Evolutionary conservation across 2,329 filamentous ascomycete species (phyloP).

Genomic region (Calonectria pseudoturangicola): DNA sequence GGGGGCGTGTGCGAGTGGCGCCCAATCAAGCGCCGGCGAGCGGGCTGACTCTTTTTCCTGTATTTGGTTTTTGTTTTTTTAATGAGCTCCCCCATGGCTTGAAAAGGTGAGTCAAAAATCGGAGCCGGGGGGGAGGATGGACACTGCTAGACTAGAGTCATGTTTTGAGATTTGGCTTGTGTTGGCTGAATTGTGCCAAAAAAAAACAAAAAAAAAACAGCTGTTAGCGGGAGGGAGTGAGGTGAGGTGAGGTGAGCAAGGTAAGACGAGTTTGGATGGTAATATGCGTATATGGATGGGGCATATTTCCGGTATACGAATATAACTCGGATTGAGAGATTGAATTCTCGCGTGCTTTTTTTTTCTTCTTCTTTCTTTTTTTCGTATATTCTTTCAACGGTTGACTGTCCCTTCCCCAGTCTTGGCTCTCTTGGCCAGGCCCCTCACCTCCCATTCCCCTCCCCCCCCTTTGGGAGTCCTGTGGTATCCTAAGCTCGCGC

Average conservation of each 20-base stretch:
- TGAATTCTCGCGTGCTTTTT: neutral
- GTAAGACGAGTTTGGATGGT: no score
- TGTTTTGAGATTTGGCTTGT: constrained; percentile 32
- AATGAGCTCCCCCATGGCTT: neutral
- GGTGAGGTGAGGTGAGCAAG: no score
- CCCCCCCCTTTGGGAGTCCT: neutral
- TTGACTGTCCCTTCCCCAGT: neutral
- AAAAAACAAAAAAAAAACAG: neutral
- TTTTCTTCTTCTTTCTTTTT: neutral
- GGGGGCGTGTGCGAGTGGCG: constrained; percentile 35
- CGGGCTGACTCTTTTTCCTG: neutral
- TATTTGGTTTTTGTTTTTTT: neutral
- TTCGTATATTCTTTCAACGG: neutral
- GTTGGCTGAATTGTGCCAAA: constrained; percentile 3
- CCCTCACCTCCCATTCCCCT: neutral
- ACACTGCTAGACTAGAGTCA: neutral
- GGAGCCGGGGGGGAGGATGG: neutral
- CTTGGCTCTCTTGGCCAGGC: constrained; percentile 3
- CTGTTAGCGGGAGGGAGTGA: neutral
- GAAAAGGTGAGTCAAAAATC: constrained; percentile 13
- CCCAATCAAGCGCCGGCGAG: constrained; percentile 34
- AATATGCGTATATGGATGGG: no score
- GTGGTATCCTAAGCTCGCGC: neutral
- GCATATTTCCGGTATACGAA: no score
- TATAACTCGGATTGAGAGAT: neutral